These are phyloP conservation scores for Curvularia verruculosa DNA, from an alignment of 2,329 filamentous ascomycete species.

Conservation along the genomic window DNA sequence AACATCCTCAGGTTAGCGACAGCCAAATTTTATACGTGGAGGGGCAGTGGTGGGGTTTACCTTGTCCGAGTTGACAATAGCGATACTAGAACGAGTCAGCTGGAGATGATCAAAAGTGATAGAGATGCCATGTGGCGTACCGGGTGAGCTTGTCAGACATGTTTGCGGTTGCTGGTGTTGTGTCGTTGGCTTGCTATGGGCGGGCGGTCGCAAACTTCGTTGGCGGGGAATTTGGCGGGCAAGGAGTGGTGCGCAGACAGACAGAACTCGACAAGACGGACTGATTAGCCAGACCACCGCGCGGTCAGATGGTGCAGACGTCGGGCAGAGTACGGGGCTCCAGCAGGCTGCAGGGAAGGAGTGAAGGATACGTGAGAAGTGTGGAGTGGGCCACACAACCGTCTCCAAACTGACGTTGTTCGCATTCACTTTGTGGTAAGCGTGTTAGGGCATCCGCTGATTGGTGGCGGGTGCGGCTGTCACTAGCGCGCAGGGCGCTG, in stretches of 20 bases:
- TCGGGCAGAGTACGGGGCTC: background rate
- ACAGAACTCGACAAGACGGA: slow-evolving; percentile 14
- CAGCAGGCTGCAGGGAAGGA: slow-evolving; percentile 2
- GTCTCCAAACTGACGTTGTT: slow-evolving; percentile 26
- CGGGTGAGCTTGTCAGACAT: slow-evolving; percentile 96
- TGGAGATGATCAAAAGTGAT: background rate
- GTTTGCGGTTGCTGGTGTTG: slow-evolving; percentile 28
- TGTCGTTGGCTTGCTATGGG: slow-evolving; percentile 12
- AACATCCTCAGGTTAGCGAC: slow-evolving; percentile 48
- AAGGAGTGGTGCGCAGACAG: slow-evolving; percentile 20
- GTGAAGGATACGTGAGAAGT: slow-evolving; percentile 11
- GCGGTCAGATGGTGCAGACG: slow-evolving; percentile 6
- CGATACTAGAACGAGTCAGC: slow-evolving; percentile 67
- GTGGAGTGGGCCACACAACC: slow-evolving; percentile 13
- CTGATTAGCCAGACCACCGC: slow-evolving; percentile 1
- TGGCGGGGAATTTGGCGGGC: slow-evolving; percentile 28
- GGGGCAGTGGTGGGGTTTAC: slow-evolving; percentile 62
- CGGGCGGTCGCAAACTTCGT: slow-evolving; percentile 15
- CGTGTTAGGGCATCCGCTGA: slow-evolving; percentile 22
- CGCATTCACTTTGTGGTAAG: slow-evolving; percentile 24
- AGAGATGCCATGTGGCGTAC: slow-evolving; percentile 59
- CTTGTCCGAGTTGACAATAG: slow-evolving; percentile 99
- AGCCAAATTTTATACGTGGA: slow-evolving; percentile 42
- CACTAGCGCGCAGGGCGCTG: slow-evolving; percentile 13
- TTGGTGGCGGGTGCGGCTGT: slow-evolving; percentile 25